These are phyloP conservation scores for Spinellus fusiger DNA, from an alignment of 192 early-diverging fungal species.

Conservation along the genomic window DNA sequence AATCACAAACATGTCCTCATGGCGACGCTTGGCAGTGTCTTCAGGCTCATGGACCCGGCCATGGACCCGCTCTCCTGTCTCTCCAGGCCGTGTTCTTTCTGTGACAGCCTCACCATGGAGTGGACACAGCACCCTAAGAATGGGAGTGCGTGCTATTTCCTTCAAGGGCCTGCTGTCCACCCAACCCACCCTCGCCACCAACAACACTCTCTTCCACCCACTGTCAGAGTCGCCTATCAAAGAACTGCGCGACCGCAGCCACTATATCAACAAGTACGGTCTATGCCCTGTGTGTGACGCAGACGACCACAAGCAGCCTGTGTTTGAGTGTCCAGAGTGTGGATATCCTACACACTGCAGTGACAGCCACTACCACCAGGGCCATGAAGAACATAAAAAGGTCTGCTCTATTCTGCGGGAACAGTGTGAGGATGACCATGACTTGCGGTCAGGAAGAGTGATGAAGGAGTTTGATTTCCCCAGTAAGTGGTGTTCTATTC, in stretches of 20 bases:
- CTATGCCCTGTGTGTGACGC: constrained; percentile 63
- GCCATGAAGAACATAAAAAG: constrained; percentile 46
- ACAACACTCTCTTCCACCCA: constrained; percentile 61
- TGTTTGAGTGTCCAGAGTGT: constrained; percentile 69
- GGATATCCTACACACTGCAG: constrained; percentile 77
- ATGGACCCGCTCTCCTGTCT: no score
- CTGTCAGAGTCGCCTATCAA: constrained; percentile 64
- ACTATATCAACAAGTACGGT: constrained; percentile 59
- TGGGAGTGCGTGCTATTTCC: no score
- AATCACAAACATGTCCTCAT: background rate
- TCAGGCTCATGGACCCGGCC: no score
- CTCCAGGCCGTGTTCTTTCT: no score
- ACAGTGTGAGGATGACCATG: constrained; percentile 74
- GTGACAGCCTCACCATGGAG: no score
- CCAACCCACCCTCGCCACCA: no score
- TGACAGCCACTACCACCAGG: constrained; percentile 59
- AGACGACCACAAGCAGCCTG: constrained; percentile 42
- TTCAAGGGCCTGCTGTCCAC: background rate
- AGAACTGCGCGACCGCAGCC: constrained; percentile 56
- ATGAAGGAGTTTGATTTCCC: constrained; percentile 80
- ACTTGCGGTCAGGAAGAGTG: constrained; percentile 65
- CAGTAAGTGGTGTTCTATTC: no score
- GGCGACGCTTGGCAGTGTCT: background rate
- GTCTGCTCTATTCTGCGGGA: constrained; percentile 57
- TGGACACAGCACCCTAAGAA: no score